Evolutionary conservation across 2,329 filamentous ascomycete species (phyloP).

Genomic region (Balansia obtecta): DNA sequence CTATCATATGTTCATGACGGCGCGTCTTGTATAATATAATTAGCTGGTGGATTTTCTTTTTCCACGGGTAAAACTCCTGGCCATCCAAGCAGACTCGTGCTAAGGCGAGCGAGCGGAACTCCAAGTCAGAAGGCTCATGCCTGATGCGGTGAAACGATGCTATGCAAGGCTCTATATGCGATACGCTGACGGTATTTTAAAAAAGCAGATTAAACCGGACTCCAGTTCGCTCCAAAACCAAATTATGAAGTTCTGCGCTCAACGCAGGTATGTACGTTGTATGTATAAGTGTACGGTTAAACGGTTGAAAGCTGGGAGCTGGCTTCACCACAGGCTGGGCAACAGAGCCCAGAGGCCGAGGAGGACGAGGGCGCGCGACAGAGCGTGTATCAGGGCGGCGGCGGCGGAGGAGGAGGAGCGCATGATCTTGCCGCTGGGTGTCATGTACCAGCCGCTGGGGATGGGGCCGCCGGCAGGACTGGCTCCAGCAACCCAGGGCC

Average conservation of each 20-base stretch:
- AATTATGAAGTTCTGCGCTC: neutral
- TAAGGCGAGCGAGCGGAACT: too few species aligned
- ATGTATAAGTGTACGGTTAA: neutral
- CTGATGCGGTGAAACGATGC: neutral
- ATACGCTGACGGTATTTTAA: neutral
- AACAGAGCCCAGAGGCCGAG: constrained; percentile 14
- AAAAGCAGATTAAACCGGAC: neutral
- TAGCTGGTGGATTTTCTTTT: too few species aligned
- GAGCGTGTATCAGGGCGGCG: neutral
- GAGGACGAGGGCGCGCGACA: constrained; percentile 11
- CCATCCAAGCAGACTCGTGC: too few species aligned
- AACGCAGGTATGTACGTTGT: neutral
- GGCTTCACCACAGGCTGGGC: constrained; percentile 3
- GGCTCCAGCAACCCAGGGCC: constrained; percentile 53
- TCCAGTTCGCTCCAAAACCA: neutral
- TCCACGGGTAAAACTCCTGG: too few species aligned
- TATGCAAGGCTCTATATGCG: neutral
- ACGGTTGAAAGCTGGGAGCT: neutral
- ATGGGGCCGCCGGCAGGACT: constrained; percentile 44
- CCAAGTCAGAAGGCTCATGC: too few species aligned
- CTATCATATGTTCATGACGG: too few species aligned
- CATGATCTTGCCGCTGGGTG: constrained; percentile 64
- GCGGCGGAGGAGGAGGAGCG: constrained; percentile 43
- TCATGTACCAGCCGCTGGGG: constrained; percentile 73
- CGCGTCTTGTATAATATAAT: too few species aligned